phyloP scores from a whole-genome alignment of 495 filamentous ascomycete species.

The Zalerion maritima region DNA sequence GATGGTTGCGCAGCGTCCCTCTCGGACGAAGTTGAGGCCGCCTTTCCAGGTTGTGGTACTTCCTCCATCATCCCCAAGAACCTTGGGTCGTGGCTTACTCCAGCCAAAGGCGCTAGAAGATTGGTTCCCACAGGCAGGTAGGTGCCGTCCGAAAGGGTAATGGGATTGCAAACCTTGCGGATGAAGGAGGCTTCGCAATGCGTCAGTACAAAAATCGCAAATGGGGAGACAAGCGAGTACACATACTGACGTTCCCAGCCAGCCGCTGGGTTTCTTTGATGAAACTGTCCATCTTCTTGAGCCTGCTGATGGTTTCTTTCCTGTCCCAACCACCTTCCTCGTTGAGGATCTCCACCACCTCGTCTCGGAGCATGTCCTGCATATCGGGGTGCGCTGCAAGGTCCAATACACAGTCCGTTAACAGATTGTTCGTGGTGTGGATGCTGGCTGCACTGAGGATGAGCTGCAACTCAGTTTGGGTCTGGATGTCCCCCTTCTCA shows the following conservation, averaged over 20 bases:
- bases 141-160: conserved; percentile 30
- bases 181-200: conserved; percentile 21
- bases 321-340: conserved; percentile 22
- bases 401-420: conserved; percentile 28
- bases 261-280: conserved; percentile 37
- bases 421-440: conserved; percentile 22
- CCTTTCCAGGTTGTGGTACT: background rate
- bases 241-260: conserved; percentile 27
- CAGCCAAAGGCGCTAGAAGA: conserved; percentile 19
- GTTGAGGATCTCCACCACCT: conserved; percentile 23
- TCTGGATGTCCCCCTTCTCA: conserved; percentile 15
- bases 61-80: conserved; percentile 5
- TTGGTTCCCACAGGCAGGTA: conserved; percentile 24
- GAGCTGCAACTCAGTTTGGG: conserved; percentile 17
- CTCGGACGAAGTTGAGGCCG: background rate
- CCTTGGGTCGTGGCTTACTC: conserved; percentile 16
- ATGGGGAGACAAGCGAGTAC: background rate
- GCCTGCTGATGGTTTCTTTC: conserved; percentile 23
- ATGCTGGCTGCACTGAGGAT: conserved; percentile 20
- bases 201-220: conserved; percentile 3
- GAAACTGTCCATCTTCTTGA: conserved; percentile 41
- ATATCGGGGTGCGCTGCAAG: conserved; percentile 36
- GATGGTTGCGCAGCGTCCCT: background rate
- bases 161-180: conserved; percentile 22
- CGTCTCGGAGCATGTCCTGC: conserved; percentile 31